Evolutionary conservation across 805 yeast species (phyloP), one percentile per base, ranked within the genome.

Genomic region (Yarrowia osloensis): DNA sequence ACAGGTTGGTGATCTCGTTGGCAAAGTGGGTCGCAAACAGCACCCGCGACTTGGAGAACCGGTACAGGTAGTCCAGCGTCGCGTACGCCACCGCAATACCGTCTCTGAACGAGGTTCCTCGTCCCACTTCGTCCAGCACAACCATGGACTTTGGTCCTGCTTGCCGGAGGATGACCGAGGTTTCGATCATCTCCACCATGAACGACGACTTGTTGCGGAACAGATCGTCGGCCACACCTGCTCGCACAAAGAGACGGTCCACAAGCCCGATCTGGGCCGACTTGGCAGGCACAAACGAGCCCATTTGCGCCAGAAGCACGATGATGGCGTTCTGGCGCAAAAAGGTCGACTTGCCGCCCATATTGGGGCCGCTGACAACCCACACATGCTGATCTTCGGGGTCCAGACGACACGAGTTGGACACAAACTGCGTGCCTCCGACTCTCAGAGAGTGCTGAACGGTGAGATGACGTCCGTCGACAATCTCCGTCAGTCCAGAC

Each of bases 1-100:
- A 75, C 5, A 88, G 72, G 0, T 73, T 69, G n/a, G 81, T 73
- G 8, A 86, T 68, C 67, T 86, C 89, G 0, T 77, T 74, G 0
- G 88, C 91, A 77, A 87, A 92, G 79, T 92, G 97, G 0, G 97
- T 92, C 0, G 97, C 97, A 80, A 92, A 92, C n/a, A 92, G 77
- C 0, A 93, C 82, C 28, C 94, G 81, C 71, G 95, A 88, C 70
- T 83, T 80, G 70, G 87, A 89, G 4, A 75, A 74, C 22, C 78
- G 75, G 15, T 85, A 70, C 66, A 92, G 76, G 72, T 86, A 84
- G 44, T 83, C 75, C 57, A 92, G 76, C 0, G 93, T 82, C 0
- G 96, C 93, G 78, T 81, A 90, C 1, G 97, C 96, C 66, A 92
- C 86, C 0, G 97, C 89, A 4, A 89, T 80, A 0, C 97, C 97